Percentiles rank a stretch among this genome's conserved stretches.
Evolutionary conservation across 2,329 filamentous ascomycete genomes (phyloP).

Genomic region (Tolypocladium inflatum): DNA sequence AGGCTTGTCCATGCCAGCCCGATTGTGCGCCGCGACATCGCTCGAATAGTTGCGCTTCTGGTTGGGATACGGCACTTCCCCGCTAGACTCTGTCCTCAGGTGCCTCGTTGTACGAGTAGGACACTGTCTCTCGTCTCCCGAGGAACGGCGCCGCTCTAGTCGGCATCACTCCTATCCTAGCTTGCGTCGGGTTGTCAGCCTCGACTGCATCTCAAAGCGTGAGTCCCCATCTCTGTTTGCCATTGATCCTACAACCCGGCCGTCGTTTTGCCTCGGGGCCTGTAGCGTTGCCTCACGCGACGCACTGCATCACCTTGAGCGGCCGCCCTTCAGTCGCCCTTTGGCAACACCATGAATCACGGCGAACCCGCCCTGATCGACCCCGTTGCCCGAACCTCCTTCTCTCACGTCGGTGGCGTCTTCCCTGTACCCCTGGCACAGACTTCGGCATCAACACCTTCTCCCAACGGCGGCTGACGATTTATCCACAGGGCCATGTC

Average conservation of each 20-base stretch:
- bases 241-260: neutral
- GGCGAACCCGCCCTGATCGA: neutral
- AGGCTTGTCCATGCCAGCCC: neutral
- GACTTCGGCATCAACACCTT: neutral
- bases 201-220: neutral
- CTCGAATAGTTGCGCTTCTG: neutral
- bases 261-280: neutral
- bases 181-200: neutral
- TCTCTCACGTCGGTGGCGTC: neutral
- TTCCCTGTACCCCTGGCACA: neutral
- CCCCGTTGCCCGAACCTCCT: neutral
- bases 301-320: neutral
- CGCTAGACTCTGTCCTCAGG: neutral
- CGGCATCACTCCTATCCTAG: neutral
- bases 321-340: neutral
- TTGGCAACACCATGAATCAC: neutral
- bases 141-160: neutral
- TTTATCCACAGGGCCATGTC: conserved; percentile 41
- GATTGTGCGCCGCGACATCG: neutral
- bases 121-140: neutral
- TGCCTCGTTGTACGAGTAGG: neutral
- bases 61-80: neutral
- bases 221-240: neutral
- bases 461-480: conserved; percentile 10
- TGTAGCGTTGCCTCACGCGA: neutral